Evolutionary conservation across 148 eudicot genomes (phyloP).

Genomic region (Cornus florida): DNA sequence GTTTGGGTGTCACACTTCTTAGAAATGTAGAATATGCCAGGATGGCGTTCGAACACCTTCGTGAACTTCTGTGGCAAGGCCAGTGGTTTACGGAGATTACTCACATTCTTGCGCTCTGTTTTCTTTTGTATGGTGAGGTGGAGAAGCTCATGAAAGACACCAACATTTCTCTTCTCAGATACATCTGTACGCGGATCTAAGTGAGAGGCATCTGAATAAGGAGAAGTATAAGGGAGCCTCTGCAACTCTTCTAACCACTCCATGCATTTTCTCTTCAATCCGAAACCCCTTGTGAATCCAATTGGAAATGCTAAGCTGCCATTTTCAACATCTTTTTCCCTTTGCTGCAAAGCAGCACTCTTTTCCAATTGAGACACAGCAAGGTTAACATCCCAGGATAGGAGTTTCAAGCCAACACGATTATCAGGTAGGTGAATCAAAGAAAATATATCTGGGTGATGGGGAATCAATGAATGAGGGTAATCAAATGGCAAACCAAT

Average conservation of each 20-base stretch:
- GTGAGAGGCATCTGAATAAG: conserved; percentile 66
- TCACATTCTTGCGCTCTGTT: conserved; percentile 76
- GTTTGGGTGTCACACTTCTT: conserved; percentile 75
- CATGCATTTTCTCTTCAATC: conserved; percentile 76
- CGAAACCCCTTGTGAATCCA: conserved; percentile 77
- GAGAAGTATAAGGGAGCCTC: conserved; percentile 82
- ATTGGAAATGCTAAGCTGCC: conserved; percentile 62
- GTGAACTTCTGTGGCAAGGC: conserved; percentile 85
- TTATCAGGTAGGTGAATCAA: conserved; percentile 44
- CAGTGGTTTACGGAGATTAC: conserved; percentile 75
- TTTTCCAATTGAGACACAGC: conserved; percentile 67
- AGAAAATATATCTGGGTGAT: conserved; percentile 46
- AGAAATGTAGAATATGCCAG: conserved; percentile 78
- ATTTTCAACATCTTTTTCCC: conserved; percentile 20
- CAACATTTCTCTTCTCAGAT: conserved; percentile 84
- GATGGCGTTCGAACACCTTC: conserved; percentile 29
- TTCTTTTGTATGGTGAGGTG: conserved; percentile 67
- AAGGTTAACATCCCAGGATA: conserved; percentile 56
- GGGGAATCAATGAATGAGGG: conserved; percentile 38
- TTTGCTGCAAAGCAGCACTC: conserved; percentile 23
- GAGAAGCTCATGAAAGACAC: conserved; percentile 87
- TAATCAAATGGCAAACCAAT: conserved; percentile 84
- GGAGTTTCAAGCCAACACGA: conserved; percentile 27
- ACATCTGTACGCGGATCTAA: conserved; percentile 89
- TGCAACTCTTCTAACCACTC: conserved; percentile 94